phyloP scores from a whole-genome alignment of 331 rosid species.

The Acacia pycnantha region DNA sequence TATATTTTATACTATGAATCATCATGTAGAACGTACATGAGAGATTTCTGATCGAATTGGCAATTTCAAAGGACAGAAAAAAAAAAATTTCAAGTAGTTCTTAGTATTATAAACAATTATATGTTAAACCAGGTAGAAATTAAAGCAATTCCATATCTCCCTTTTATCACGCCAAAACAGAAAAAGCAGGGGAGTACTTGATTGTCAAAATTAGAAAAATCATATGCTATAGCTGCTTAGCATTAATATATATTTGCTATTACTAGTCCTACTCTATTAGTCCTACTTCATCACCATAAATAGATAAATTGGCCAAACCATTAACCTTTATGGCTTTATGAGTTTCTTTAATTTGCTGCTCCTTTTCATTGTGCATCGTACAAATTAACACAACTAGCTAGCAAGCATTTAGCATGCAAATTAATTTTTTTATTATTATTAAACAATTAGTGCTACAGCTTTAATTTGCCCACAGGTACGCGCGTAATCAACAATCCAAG shows the following conservation, averaged over 20 bases:
- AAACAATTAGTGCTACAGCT: not conserved
- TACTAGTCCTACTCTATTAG: not conserved
- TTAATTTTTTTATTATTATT: not conserved
- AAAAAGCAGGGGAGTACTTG: not conserved
- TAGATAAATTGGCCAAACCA: not conserved
- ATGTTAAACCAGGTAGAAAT: not conserved
- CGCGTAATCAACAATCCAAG: not conserved
- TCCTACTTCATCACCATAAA: not conserved
- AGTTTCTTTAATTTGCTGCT: slow-evolving; percentile 18
- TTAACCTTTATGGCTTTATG: slow-evolving; percentile 42
- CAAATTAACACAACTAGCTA: not conserved
- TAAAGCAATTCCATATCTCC: not conserved
- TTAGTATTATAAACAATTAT: too few relatives aligned
- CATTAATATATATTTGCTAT: not conserved
- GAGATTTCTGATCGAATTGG: not conserved
- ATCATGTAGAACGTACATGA: too few relatives aligned
- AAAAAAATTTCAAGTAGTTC: too few relatives aligned
- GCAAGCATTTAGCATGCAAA: slow-evolving; percentile 21
- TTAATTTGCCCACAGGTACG: not conserved
- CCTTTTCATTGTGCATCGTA: slow-evolving; percentile 10
- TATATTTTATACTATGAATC: too few relatives aligned
- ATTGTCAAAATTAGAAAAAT: not conserved
- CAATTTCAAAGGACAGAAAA: not conserved
- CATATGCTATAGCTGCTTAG: not conserved
- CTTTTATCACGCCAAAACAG: not conserved